Base-by-base conservation (phyloP, 345 rosid species). In the Isatis tinctoria region DNA sequence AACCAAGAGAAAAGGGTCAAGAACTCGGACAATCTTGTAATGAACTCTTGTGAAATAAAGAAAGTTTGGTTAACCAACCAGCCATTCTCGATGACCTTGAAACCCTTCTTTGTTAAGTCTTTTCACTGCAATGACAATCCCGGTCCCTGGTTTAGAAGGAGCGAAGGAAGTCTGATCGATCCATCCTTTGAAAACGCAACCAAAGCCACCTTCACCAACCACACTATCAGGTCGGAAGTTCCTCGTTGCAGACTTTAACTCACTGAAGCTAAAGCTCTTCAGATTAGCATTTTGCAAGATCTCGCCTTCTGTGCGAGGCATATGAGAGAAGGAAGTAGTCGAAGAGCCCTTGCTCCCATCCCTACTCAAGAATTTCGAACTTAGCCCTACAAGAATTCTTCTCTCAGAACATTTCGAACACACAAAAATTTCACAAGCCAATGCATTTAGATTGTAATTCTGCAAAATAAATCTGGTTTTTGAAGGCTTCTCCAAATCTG, bases 131-230 rank as follows among this genome's bases (percentile, higher is more conserved):
- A 96, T 85, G 35, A 89, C 88, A 26, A 84, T 67, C 52, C 99
- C 99, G 1, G 83, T 82, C 60, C 97, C 98, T 16, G 98, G 96
- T 81, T 83, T 90, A 66, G 88, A 41, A 73, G 98, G 86, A 45
- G 80, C 9, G 20, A 83, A 85, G 9, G 98, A 80, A 65, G 86
- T 76, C 78, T 85, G 91, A 73, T 96, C 97, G 17, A 96, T 79
- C 98, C 99, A 96, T 39, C 98, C 99, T 78, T 95, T 96, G 71
- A 92, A 96, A 56, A 96, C 98, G 14, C 98, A 82, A 69, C 99
- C 99, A 73, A 92, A 96, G 4, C 99, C 99, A 60, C 98, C 98
- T 86, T 92, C 97, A 61, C 98, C 98, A 45, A 92, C 72, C 37
- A 96, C 86, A 77, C 97, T 90, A 70, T 96, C 99, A 4, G 91